These are phyloP conservation scores for Zelonia costaricensis DNA, from an alignment of 208 protist species.

Conservation along the genomic window DNA sequence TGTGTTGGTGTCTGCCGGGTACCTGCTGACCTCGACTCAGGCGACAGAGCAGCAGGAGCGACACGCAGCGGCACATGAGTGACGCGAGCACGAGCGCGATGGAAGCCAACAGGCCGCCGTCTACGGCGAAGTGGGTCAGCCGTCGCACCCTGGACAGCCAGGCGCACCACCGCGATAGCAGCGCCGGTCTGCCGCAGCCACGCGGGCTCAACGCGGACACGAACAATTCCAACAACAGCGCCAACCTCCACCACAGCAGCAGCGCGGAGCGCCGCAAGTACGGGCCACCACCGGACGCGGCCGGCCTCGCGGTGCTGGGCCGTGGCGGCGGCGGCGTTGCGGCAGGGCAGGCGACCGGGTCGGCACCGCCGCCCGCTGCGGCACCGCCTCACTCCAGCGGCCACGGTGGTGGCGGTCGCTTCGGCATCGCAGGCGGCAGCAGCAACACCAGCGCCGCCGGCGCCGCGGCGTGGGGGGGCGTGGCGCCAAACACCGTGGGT, in stretches of 20 bases:
- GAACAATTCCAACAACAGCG: conserved; percentile 10
- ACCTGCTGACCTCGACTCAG: no score
- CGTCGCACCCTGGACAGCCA: conserved; percentile 31
- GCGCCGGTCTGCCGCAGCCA: conserved; percentile 5
- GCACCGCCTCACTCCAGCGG: conserved; percentile 2
- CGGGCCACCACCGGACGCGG: neutral
- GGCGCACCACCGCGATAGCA: conserved; percentile 26
- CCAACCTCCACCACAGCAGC: neutral
- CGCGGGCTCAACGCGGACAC: conserved; percentile 4
- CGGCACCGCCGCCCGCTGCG: neutral
- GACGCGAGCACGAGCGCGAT: no score
- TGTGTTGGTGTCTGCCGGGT: no score
- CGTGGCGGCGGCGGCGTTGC: conserved; percentile 2
- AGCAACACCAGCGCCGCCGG: no score
- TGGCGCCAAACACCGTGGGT: neutral
- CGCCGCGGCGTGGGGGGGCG: neutral
- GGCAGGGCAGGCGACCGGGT: neutral
- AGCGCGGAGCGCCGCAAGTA: conserved; percentile 21
- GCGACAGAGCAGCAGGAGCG: no score
- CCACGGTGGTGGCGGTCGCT: conserved; percentile 1
- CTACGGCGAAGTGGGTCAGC: conserved; percentile 29
- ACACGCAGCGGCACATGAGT: no score
- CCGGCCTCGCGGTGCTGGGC: neutral
- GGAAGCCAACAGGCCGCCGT: conserved; percentile 17
- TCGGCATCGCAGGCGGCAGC: conserved; percentile 8